Base-by-base conservation (phyloP, 345 rosid genomes). In the Capsella bursapastoris region DNA sequence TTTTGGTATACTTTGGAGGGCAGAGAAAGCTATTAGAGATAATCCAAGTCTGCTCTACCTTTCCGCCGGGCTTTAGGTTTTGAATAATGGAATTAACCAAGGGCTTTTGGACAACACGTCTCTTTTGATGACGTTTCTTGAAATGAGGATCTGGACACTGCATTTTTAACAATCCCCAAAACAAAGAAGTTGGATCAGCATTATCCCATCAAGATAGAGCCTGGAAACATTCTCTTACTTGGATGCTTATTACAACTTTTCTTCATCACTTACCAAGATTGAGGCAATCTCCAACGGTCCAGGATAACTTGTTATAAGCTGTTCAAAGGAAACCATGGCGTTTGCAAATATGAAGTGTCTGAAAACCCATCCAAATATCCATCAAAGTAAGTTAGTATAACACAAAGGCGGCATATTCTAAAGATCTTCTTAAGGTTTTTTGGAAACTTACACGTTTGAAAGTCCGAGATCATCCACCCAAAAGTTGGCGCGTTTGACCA, bases 61-160 rank as follows among this genome's bases (percentile, higher is more conserved):
- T 87, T 74, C 98, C 98, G 5, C 89, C 93, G 4, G 88, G 88
- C 45, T 37, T 77, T 75, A 94, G 82, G 73, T 75, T 80, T 53
- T 64, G 64, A n/a, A 88, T 55, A 37, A 90, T 85, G 70, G 86
- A 81, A 74, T 85, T 84, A 15, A 94, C 92, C 57, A 90, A 81
- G 57, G 93, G 84, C 84, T 87, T 86, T 72, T 87, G 98, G 53
- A 91, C 80, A 57, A 94, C 95, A 78, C 98, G 86, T 86, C 97
- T 83, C 87, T 94, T 94, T 10, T 81, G 96, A 83, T 94, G 93
- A 70, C 86, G 84, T 83, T 86, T 91, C 89, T 94, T 94, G 88
- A 91, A 91, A 85, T 94, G 96, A 56, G 98, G 98, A 73, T 94
- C 97, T 6, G 97, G 97, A 58, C 97, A 94, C 98, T 94, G 84